A percentile compares a stretch with the other conserved stretches of the same genome.
These are phyloP conservation scores for Beta macrorhiza DNA, from an alignment of 179 eudicot genomes.

Conservation along the genomic window DNA sequence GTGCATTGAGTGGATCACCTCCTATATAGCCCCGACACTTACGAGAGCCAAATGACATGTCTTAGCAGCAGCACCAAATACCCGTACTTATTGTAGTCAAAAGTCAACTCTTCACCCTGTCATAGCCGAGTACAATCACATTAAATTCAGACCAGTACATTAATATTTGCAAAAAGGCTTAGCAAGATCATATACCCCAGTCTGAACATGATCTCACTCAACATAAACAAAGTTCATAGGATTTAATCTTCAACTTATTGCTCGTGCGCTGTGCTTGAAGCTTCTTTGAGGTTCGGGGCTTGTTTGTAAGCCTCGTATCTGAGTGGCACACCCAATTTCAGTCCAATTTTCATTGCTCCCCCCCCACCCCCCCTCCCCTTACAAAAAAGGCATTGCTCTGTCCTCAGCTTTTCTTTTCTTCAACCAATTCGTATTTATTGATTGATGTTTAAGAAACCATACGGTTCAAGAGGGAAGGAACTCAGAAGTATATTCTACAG, in stretches of 20 bases:
- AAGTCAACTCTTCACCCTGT: slow-evolving; percentile 96
- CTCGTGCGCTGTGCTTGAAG: not conserved
- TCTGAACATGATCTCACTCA: not conserved
- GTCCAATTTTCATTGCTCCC: too few relatives aligned
- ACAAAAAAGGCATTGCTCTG: too few relatives aligned
- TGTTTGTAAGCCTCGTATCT: not conserved
- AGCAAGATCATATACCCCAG: not conserved
- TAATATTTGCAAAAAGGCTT: slow-evolving; percentile 1
- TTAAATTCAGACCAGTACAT: slow-evolving; percentile 8
- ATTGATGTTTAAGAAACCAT: too few relatives aligned
- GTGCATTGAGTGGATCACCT: slow-evolving; percentile 70
- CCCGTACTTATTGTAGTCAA: slow-evolving; percentile 95
- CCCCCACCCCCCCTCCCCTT: too few relatives aligned
- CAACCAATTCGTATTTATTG: too few relatives aligned
- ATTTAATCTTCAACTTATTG: not conserved
- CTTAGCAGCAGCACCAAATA: slow-evolving; percentile 99
- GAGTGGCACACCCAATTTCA: too few relatives aligned
- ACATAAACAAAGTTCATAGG: not conserved
- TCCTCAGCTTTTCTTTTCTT: too few relatives aligned
- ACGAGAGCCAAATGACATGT: slow-evolving; percentile 86
- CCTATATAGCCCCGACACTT: slow-evolving; percentile 92
- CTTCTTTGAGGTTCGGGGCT: not conserved
- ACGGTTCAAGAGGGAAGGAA: too few relatives aligned
- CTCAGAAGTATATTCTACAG: too few relatives aligned
- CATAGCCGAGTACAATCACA: slow-evolving; percentile 14